Evolutionary conservation across 371 early-diverging fungal species (phyloP).

Genomic region (Mucor lusitanicus): DNA sequence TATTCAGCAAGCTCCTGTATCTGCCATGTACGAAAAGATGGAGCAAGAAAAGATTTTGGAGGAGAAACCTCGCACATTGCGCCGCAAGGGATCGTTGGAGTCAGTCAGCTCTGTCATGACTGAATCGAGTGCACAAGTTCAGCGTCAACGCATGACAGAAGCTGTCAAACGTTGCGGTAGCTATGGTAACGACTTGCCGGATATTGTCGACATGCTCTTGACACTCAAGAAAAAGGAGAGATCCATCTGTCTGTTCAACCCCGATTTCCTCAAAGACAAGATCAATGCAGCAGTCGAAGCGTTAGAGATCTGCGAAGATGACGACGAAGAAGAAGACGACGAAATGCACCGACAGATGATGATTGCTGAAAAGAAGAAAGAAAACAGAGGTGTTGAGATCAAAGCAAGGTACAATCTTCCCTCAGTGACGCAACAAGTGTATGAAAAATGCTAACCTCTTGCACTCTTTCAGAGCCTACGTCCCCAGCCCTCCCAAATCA

Average conservation of each 20-base stretch:
- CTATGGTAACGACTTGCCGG: conserved; percentile 17
- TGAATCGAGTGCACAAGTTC: conserved; percentile 32
- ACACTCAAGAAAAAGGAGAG: conserved; percentile 45
- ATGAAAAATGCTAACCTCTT: not conserved
- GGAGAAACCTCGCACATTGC: conserved; percentile 14
- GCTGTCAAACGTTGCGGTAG: conserved; percentile 32
- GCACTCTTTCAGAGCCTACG: not conserved
- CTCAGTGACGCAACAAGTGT: not conserved
- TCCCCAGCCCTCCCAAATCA: conserved; percentile 6
- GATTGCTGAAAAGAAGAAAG: not conserved
- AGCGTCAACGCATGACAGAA: conserved; percentile 40
- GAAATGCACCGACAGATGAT: not conserved
- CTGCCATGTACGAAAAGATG: conserved; percentile 9
- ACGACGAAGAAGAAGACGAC: conserved; percentile 16
- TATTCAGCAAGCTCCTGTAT: conserved; percentile 27
- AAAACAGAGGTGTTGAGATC: not conserved
- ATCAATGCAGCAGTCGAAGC: conserved; percentile 42
- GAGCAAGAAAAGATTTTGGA: conserved; percentile 13
- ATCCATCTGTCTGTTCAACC: conserved; percentile 47
- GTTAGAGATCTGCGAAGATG: conserved; percentile 38
- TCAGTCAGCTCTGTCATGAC: conserved; percentile 41
- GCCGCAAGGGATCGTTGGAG: conserved; percentile 36
- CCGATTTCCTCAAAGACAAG: conserved; percentile 40
- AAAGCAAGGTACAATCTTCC: conserved; percentile 13
- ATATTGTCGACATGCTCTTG: conserved; percentile 47